Evolutionary conservation across 1,139 yeast genomes (phyloP), one percentile per base, ranked within the genome.

Genomic region (Yamadazyma oceani): DNA sequence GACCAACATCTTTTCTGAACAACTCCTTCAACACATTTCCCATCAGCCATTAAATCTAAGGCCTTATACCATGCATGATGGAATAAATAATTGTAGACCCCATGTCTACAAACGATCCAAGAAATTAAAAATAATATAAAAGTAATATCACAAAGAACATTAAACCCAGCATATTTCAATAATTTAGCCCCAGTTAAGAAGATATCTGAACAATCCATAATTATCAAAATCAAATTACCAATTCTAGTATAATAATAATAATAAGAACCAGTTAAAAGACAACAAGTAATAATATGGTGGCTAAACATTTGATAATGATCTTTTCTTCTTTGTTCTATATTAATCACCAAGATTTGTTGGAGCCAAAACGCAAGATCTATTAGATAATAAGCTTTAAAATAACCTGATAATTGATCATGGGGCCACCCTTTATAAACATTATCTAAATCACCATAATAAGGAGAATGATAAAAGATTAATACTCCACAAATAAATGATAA

Each of bases 231-330:
- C 32, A 83, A 75, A 60, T 87, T 87, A 23, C 97, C 97, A 40
- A 87, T 77, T 32, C 89, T 73, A 27, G 82, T 79, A 58, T 79
- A 85, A 60, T 85, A 81, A 55, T 78, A 81, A 53, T 72, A 71
- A 58, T 88, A 89, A 2, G 94, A 83, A 1, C 94, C 94, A 15
- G 75, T 60, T 31, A 85, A 73, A 42, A 89, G 70, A 22, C 70
- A 51, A 51, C 82, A 74, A 1, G 97, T 89, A 39, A 89, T 82
- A 38, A 89, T 80, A 61, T 89, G 97, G 58, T 89, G 97, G 35
- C 83, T 67, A 54, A 88, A 79, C 97, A 89, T 89, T 60, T 88
- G 96, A 50, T 64, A 62, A 58, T 86, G 82, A 58, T 89, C 97
- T 57, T 87, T 87, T 50, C 97, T 78, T 46, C 72, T 77, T 44